Base-by-base conservation (phyloP, 2,329 filamentous ascomycete genomes). In the Trichoderma lentiforme region DNA sequence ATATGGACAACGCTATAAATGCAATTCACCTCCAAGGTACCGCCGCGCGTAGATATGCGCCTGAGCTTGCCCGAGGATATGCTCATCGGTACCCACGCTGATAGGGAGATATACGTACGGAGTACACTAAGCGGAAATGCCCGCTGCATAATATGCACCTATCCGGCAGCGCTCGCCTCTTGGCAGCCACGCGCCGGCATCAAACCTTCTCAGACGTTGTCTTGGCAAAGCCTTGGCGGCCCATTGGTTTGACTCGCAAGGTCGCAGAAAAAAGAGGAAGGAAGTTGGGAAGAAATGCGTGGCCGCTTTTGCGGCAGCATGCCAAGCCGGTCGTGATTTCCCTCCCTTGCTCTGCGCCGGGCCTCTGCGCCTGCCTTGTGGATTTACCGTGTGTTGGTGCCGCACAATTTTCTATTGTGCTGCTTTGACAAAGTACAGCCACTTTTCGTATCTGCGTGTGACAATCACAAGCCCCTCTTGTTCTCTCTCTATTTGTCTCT, bases 211-310 rank as follows among this genome's bases (percentile, higher is more conserved):
- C 36, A 69, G 39, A 70, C 57, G 21, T 47, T 26, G 36, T 61
- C 67, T 70, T 70, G 67, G 67, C 67, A 70, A 58, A 36, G 67
- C 47, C 67, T 70, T 70, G 67, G 67, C 67, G 21, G 39, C 39
- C 65, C 67, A 32, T 34, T 51, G 28, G 57, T 36, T 70, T 70
- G 67, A 70, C 67, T 70, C 57, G 30, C 65, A 43, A 21, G 18
- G 65, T 28, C 47, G 51, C 32, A 58, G 30, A 39, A 43, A 39
- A 67, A 26, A 39, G 36, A 39, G 36, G 39, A 43, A 32, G n/a
- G 14, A 34, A 14, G 34, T 15, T 36, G 34, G 34, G n/a, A 57
- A 51, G 12, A 43, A 62, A 53, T 61, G 57, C 57, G 28, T 62
- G 39, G 57, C 67, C 57, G 67, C 36, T 58, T 65, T 66, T 71